phyloP scores from a whole-genome alignment of 2,329 filamentous ascomycete genomes.

The Lizonia empirigonia region DNA sequence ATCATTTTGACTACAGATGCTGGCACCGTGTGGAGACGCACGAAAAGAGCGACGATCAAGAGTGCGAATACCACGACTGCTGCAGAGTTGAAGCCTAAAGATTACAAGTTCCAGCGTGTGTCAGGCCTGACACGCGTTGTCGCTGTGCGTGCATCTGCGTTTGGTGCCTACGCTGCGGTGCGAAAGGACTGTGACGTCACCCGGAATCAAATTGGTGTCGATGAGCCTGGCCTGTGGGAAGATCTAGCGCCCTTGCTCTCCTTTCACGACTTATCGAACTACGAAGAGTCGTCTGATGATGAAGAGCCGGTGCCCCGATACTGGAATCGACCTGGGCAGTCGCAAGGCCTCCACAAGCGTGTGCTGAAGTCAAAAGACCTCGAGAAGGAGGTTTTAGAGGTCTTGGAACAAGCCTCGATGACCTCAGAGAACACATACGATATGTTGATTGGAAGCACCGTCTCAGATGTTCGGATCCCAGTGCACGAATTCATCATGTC shows the following conservation, averaged over 20 bases:
- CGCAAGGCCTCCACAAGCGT: constrained; percentile 60
- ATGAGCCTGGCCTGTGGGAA: constrained; percentile 72
- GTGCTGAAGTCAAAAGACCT: constrained; percentile 68
- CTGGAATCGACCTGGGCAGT: constrained; percentile 55
- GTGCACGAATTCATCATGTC: constrained; percentile 81
- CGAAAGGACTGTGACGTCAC: constrained; percentile 85
- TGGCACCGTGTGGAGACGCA: constrained; percentile 89
- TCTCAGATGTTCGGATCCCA: constrained; percentile 74
- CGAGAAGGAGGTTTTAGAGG: constrained; percentile 64
- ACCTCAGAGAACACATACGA: constrained; percentile 54
- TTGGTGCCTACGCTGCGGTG: constrained; percentile 87
- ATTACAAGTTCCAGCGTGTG: constrained; percentile 94
- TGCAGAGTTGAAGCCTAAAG: constrained; percentile 71
- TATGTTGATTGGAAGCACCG: constrained; percentile 57
- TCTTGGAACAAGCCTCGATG: constrained; percentile 43
- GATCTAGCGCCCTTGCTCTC: constrained; percentile 74
- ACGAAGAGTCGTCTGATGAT: constrained; percentile 50
- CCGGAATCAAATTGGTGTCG: constrained; percentile 70
- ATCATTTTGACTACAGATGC: constrained; percentile 93
- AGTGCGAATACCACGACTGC: constrained; percentile 59
- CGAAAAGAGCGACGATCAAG: constrained; percentile 82
- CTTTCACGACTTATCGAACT: constrained; percentile 63
- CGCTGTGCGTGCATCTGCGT: constrained; percentile 83
- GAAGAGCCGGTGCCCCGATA: constrained; percentile 55
- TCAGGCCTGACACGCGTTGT: constrained; percentile 85